phyloP scores from a whole-genome alignment of 2,329 filamentous ascomycete species.

The Mycosphaerella arachidis region DNA sequence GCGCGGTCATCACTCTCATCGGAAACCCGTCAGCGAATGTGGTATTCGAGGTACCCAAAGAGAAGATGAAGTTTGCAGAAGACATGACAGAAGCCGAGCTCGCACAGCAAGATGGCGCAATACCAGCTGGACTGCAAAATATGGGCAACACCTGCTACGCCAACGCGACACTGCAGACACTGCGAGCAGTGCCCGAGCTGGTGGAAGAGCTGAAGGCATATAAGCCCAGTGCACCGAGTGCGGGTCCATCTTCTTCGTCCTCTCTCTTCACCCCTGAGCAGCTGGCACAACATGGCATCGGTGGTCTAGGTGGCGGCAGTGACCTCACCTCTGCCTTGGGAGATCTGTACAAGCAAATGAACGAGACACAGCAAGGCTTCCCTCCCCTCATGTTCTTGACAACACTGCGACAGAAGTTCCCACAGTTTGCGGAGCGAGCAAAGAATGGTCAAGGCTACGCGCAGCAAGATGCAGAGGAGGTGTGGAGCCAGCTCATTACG shows the following conservation, averaged over 20 bases:
- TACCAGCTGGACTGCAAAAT: slow-evolving; percentile 82
- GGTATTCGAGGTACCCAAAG: slow-evolving; percentile 63
- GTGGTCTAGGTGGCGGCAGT: slow-evolving; percentile 55
- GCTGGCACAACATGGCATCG: slow-evolving; percentile 50
- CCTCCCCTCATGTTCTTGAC: slow-evolving; percentile 77
- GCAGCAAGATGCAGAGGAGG: slow-evolving; percentile 98
- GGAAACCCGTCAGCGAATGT: slow-evolving; percentile 72
- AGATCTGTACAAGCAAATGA: slow-evolving; percentile 84
- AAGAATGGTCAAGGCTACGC: slow-evolving; percentile 80
- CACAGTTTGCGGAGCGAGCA: slow-evolving; percentile 87
- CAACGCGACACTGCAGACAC: slow-evolving; percentile 91
- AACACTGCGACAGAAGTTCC: slow-evolving; percentile 72
- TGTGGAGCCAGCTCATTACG: slow-evolving; percentile 90
- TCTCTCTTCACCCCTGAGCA: slow-evolving; percentile 33
- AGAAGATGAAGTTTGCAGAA: slow-evolving; percentile 82
- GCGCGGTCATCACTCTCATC: slow-evolving; percentile 93
- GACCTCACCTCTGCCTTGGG: slow-evolving; percentile 75
- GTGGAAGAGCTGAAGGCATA: slow-evolving; percentile 72
- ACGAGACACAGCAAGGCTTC: slow-evolving; percentile 81
- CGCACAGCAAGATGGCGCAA: slow-evolving; percentile 76
- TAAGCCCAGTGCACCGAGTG: slow-evolving; percentile 28
- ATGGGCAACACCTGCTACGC: slow-evolving; percentile 98
- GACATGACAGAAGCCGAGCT: slow-evolving; percentile 96
- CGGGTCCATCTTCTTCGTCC: slow-evolving; percentile 20
- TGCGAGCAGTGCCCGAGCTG: slow-evolving; percentile 85